phyloP scores from a whole-genome alignment of 768 basidiomycete genomes.

The Fomitopsis pulvina region DNA sequence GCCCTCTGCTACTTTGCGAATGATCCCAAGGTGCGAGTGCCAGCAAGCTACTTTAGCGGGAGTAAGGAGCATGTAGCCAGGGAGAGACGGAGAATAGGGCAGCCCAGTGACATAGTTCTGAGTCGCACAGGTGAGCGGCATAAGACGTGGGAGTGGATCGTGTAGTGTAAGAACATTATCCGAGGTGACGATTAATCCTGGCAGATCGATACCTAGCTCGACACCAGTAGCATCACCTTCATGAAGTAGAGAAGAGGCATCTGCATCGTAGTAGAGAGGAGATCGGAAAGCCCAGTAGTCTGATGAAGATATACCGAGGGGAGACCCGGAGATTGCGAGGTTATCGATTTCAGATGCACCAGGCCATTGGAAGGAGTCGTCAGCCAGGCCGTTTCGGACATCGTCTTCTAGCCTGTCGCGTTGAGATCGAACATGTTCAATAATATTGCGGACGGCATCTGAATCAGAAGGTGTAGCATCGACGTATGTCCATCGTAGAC shows the following conservation, averaged over 20 bases:
- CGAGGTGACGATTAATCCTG: not conserved
- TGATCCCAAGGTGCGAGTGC: slow-evolving; percentile 53
- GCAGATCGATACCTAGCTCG: no score
- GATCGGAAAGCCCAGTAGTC: slow-evolving; percentile 15
- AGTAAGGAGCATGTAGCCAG: slow-evolving; percentile 47
- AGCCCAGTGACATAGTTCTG: slow-evolving; percentile 11
- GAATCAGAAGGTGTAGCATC: slow-evolving; percentile 41
- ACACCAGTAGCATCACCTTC: not conserved
- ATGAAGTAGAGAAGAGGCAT: not conserved
- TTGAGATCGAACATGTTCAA: slow-evolving; percentile 34
- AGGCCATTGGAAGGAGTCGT: slow-evolving; percentile 19
- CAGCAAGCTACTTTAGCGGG: slow-evolving; percentile 45
- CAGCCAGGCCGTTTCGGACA: not conserved
- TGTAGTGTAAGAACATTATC: not conserved
- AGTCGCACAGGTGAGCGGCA: slow-evolving; percentile 37
- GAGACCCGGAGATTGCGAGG: not conserved
- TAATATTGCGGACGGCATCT: slow-evolving; percentile 32
- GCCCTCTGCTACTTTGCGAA: slow-evolving; percentile 34
- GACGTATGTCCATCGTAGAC: slow-evolving; percentile 46
- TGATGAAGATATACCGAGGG: slow-evolving; percentile 10
- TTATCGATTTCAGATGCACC: slow-evolving; percentile 6
- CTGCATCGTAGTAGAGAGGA: not conserved
- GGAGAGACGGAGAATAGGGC: slow-evolving; percentile 29
- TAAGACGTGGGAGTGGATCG: not conserved
- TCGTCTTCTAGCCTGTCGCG: not conserved